Evolutionary conservation across 768 basidiomycete genomes (phyloP), one percentile per base, ranked within the genome.

Genomic region (Psilocybe cubensis): DNA sequence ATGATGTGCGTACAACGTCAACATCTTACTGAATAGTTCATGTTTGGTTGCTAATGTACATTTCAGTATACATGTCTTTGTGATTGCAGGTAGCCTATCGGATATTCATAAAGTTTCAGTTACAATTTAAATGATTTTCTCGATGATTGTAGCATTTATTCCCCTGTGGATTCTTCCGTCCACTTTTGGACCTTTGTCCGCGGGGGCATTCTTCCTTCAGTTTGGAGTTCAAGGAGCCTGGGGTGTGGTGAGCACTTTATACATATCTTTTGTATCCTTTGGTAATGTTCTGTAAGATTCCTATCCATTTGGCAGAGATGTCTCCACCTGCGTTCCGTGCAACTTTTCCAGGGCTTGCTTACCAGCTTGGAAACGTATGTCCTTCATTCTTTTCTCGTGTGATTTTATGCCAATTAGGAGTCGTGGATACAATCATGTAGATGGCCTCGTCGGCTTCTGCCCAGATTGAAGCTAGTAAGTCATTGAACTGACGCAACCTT

Each of bases 171-270:
- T 94, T 63, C 63, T 96, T 5, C 94, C 94, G 2, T 72, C 65
- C 6, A 72, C 79, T 1, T 95, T 95, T 70, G 69, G 80, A 1
- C 80, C 76, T 1, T 86, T 97, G 7, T 66, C 91, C 0, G 92
- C 91, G 0, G 92, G 92, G 8, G 94, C 92, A 1, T 96, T 96
- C 74, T 93, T 83, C 63, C 76, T 94, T 14, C 93, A 95, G 66
- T 84, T 92, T 62, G 92, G 91, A 50, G 91, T 96, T 0, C 94
- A 96, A 69, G 93, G 92, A 1, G 93, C 92, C 31, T 94, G 91
- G 91, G 92, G 92, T 63, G 87, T 92, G 10, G 89, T 92, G 66
- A 62, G 88, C 68, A 77, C 78, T 3, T 38, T 14, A 75, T 83
- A 40, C 74, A 74, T n/a, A 11, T 31, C 47, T 83, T 68, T 68